Base-by-base conservation (phyloP, 495 filamentous ascomycete species). In the Sporormia fimetaria region DNA sequence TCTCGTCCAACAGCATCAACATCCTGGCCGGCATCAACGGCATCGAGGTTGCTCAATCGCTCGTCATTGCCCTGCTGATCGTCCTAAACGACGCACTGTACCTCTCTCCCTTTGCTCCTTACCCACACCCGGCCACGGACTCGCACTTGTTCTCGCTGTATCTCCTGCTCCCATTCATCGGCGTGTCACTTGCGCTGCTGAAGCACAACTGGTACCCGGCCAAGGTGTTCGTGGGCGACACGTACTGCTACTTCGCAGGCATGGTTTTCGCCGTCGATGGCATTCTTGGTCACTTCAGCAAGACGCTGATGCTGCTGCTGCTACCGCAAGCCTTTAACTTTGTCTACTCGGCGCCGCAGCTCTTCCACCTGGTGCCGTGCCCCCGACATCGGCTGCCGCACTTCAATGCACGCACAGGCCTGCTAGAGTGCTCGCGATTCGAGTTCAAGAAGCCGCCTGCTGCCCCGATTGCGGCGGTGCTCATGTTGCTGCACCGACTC, bases 221-320 rank as follows among this genome's bases (percentile, higher is more conserved):
- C 10, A 77, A 76, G 39, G 92, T 94, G 1, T 99, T 99, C 55
- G 88, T 94, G 0, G 90, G 90, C 17, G 90, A 99, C 57, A 99
- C 90, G 12, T 99, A 96, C 66, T 99, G 90, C 69, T 99, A 99
- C 61, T 93, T 99, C 53, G 88, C 90, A 0, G 90, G 90, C 42
- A 99, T 96, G 87, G 84, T 94, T 8, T 96, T 99, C 55, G 92
- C 87, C 12, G 87, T 95, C 38, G 90, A 96, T 44, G 85, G 84
- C 33, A 94, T 99, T 43, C 67, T 94, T 16, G 90, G 90, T 1
- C 90, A 99, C 63, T 99, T 99, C 62, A 87, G 81, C 67, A 99
- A 99, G 66, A 99, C 90, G 14, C 67, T 99, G 28, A 71, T 94
- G 25, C 69, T 96, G 35, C 67, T 96, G 1, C 80, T 99, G 49